Evolutionary conservation across 192 early-diverging fungal genomes (phyloP), one percentile per base, ranked within the genome.

Genomic region (Backusella australiensis): DNA sequence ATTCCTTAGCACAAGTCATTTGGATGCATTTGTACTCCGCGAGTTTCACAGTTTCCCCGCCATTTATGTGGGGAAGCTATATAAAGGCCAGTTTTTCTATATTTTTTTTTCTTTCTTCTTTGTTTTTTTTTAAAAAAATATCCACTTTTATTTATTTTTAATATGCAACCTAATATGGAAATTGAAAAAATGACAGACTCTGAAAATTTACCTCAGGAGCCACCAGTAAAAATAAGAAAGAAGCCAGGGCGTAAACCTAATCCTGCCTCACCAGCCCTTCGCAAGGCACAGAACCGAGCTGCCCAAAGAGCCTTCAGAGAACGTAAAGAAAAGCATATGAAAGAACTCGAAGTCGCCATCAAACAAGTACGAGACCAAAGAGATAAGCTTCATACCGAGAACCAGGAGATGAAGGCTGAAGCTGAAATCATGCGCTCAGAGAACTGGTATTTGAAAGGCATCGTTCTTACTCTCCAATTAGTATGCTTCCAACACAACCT

Each of bases 281-380:
- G 89, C 6, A 90, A 88, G 26, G 93, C 90, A 17, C 95, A 96
- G 83, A 96, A 96, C 82, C 84, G 95, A n/a, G 93, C 93, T 7
- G 95, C 95, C 0, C 95, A 96, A 84, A 87, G 93, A 29, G 94
- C 93, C 9, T 95, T 96, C 77, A 87, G 95, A 73, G 94, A 97
- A 80, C 87, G 95, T 69, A 94, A 93, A 75, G 91, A 95, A 77
- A 86, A 89, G 68, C 93, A 96, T 74, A 85, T 96, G 35, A 82
- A 88, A 71, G 87, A 91, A 32, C 86, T 97, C 0, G 95, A 97
- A 83, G 86, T 85, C 42, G 83, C 88, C 41, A 90, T 93, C 66
- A 89, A 90, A 78, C 86, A 90, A 59, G 81, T 95, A 39, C 84
- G 88, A 34, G 88, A 90, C 21, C 83, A 84, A 19, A 82, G 86